A percentile compares a stretch with the other conserved stretches of the same genome.
phyloP scores from a whole-genome alignment of 768 basidiomycete genomes.

The Hygrophorus pudorinus region DNA sequence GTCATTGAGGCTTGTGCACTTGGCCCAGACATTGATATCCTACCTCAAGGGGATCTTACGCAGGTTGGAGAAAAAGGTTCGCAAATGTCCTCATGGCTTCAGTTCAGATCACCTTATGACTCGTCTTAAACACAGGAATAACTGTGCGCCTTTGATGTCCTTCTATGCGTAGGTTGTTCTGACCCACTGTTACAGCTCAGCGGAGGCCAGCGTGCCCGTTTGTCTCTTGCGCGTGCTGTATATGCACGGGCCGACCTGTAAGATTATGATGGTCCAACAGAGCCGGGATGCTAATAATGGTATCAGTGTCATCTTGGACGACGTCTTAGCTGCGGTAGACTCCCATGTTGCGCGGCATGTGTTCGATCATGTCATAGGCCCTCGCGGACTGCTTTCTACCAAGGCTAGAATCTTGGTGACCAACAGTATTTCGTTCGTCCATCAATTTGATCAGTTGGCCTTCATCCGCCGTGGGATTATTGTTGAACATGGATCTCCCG shows the following conservation, averaged over 20 bases:
- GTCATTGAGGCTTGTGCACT: conserved; percentile 90
- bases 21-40: conserved; percentile 63
- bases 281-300: not conserved
- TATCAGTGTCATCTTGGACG: conserved; percentile 68
- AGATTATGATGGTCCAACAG: conserved; percentile 13
- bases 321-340: conserved; percentile 80
- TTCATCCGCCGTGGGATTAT: conserved; percentile 79
- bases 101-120: not conserved
- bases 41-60: conserved; percentile 76
- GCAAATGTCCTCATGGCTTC: not conserved
- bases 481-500: conserved; percentile 63
- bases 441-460: conserved; percentile 62
- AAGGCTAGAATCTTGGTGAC: conserved; percentile 85
- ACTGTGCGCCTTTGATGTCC: not conserved
- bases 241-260: conserved; percentile 88
- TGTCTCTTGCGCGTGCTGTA: conserved; percentile 79
- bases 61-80: conserved; percentile 83
- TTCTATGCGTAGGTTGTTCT: not conserved
- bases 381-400: conserved; percentile 66
- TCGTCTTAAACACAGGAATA: not conserved
- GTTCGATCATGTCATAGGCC: conserved; percentile 84
- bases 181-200: conserved; percentile 37
- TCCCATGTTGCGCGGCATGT: conserved; percentile 84
- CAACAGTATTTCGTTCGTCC: conserved; percentile 78
- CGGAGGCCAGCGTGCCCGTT: conserved; percentile 78